A percentile compares a stretch with the other conserved stretches of the same genome.
phyloP scores from a whole-genome alignment of 805 yeast species.

The Starmerella potacharoeniae region DNA sequence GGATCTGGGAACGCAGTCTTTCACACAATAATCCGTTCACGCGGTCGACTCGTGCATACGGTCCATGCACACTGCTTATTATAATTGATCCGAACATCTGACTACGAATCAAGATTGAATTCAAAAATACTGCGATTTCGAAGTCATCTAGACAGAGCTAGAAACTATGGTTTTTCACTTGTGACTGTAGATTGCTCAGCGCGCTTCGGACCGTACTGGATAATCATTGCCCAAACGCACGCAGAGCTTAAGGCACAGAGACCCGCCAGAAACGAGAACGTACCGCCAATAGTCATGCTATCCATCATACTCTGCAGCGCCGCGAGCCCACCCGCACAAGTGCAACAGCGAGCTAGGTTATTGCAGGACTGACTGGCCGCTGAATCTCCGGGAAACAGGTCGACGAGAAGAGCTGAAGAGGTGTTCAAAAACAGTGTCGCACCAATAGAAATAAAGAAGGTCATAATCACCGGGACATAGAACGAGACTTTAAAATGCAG shows the following conservation, averaged over 20 bases:
- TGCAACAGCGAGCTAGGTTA: slow-evolving; percentile 61
- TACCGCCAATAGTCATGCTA: slow-evolving; percentile 58
- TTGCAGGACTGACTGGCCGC: slow-evolving; percentile 66
- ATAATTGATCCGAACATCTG: too few species aligned
- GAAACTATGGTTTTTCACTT: neutral
- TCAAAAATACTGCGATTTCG: too few species aligned
- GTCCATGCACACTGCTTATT: too few species aligned
- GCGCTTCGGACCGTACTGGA: slow-evolving; percentile 10
- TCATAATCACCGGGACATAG: slow-evolving; percentile 46
- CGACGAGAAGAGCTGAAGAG: slow-evolving; percentile 60
- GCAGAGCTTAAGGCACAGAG: slow-evolving; percentile 21
- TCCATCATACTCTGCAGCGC: slow-evolving; percentile 50
- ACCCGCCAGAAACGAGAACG: slow-evolving; percentile 59
- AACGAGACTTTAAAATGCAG: slow-evolving; percentile 38
- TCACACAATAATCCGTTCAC: too few species aligned
- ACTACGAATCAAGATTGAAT: too few species aligned
- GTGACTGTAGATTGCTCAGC: neutral
- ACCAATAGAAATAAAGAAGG: slow-evolving; percentile 48
- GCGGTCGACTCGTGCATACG: too few species aligned
- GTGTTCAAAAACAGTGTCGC: slow-evolving; percentile 47
- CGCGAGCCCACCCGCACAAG: slow-evolving; percentile 61
- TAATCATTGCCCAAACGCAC: slow-evolving; percentile 12
- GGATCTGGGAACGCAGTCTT: too few species aligned
- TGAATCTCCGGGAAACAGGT: slow-evolving; percentile 55
- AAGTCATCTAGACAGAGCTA: neutral